Evolutionary conservation across 176 grass and related monocot genomes (phyloP).

Genomic region (Phoenix dactylifera): DNA sequence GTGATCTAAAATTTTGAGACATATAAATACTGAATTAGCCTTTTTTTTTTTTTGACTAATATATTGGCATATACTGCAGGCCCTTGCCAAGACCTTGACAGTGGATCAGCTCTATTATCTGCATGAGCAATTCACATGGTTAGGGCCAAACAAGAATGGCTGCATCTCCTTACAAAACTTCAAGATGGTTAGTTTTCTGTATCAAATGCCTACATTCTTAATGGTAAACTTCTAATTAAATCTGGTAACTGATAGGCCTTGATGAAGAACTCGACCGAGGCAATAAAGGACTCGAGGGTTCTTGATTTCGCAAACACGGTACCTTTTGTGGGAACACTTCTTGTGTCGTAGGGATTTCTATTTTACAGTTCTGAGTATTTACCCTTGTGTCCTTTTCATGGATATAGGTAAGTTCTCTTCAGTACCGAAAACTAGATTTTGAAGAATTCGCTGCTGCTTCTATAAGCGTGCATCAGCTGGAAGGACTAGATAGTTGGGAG

Average conservation of each 20-base stretch:
- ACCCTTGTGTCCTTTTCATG: conserved; percentile 1
- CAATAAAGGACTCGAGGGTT: conserved; percentile 43
- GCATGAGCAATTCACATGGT: conserved; percentile 32
- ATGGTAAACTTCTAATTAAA: conserved; percentile 4
- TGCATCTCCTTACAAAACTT: conserved; percentile 44
- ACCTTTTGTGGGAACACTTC: background rate
- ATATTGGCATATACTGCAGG: conserved; percentile 19
- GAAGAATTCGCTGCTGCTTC: conserved; percentile 42
- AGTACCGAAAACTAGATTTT: conserved; percentile 47
- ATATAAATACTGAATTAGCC: background rate
- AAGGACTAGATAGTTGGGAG: conserved; percentile 42
- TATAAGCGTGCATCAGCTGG: conserved; percentile 54
- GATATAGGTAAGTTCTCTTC: conserved; percentile 37
- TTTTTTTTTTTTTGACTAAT: background rate
- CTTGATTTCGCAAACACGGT: conserved; percentile 37
- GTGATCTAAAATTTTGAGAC: no score
- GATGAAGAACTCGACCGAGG: conserved; percentile 27
- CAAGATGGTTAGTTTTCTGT: conserved; percentile 33
- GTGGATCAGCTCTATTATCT: conserved; percentile 35
- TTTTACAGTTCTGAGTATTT: no score
- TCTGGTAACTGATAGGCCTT: conserved; percentile 26
- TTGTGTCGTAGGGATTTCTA: no score
- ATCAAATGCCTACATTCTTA: background rate
- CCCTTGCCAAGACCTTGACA: conserved; percentile 53
- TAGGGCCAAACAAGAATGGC: conserved; percentile 43